These are phyloP conservation scores for Schwanniomyces polymorphus DNA, from an alignment of 805 yeast genomes.

Conservation along the genomic window DNA sequence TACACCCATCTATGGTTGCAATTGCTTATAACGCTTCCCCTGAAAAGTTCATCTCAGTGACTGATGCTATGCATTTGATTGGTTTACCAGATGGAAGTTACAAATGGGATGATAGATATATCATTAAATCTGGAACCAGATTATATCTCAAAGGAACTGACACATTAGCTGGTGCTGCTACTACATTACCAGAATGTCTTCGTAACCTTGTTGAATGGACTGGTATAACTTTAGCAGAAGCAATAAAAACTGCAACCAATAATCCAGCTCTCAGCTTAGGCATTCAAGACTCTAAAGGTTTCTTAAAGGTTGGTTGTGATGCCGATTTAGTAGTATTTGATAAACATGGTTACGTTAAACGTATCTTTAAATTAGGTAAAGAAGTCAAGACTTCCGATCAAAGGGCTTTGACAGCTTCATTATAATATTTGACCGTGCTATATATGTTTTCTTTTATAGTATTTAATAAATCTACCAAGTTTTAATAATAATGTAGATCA, in stretches of 20 bases:
- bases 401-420: conserved; percentile 4
- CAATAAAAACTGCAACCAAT: conserved; percentile 56
- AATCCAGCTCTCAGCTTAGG: conserved; percentile 53
- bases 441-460: background rate
- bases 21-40: conserved; percentile 53
- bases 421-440: background rate
- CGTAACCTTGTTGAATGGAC: conserved; percentile 54
- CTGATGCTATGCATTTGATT: conserved; percentile 59
- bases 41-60: conserved; percentile 54
- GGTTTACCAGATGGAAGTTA: conserved; percentile 60
- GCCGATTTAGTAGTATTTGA: conserved; percentile 56
- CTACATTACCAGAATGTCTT: conserved; percentile 51
- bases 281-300: conserved; percentile 46
- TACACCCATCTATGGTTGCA: conserved; percentile 52
- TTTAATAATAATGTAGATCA: too few relatives aligned
- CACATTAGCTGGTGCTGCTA: conserved; percentile 64
- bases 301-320: conserved; percentile 51
- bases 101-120: conserved; percentile 49
- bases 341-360: conserved; percentile 41
- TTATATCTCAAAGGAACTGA: conserved; percentile 52
- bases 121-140: conserved; percentile 48
- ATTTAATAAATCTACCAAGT: background rate
- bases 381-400: conserved; percentile 18
- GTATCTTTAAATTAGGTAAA: conserved; percentile 53
- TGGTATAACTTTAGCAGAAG: conserved; percentile 46